These are phyloP conservation scores for Clavulina sp. DNA, from an alignment of 768 basidiomycete genomes.

Conservation along the genomic window DNA sequence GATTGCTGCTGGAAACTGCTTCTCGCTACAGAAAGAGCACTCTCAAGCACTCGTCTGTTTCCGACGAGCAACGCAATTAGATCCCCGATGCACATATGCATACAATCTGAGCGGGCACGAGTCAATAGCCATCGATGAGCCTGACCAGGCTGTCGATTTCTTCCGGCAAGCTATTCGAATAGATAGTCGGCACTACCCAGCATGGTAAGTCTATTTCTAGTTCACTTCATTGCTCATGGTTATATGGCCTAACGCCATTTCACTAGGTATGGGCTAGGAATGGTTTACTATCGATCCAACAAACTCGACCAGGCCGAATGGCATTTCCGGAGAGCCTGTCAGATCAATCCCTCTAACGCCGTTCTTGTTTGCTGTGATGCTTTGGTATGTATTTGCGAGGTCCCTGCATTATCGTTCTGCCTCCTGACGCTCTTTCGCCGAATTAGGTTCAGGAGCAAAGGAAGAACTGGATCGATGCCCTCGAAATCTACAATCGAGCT, in stretches of 20 bases:
- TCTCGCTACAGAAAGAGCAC: conserved; percentile 88
- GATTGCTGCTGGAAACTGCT: conserved; percentile 94
- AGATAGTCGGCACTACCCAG: conserved; percentile 90
- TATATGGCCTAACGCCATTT: neutral
- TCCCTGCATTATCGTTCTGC: neutral
- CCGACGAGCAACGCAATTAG: conserved; percentile 74
- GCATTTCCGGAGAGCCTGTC: conserved; percentile 81
- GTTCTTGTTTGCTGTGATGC: conserved; percentile 94
- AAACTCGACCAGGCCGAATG: conserved; percentile 89
- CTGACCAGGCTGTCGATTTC: conserved; percentile 78
- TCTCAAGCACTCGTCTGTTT: conserved; percentile 89
- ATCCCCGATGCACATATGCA: conserved; percentile 83
- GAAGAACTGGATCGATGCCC: conserved; percentile 56
- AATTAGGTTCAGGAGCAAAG: conserved; percentile 73
- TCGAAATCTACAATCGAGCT: conserved; percentile 67
- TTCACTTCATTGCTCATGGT: neutral
- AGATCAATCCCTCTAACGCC: conserved; percentile 88
- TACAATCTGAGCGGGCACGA: conserved; percentile 96
- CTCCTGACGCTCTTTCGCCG: neutral
- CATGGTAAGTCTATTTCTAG: conserved; percentile 50
- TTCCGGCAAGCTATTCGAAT: conserved; percentile 84
- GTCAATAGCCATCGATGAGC: conserved; percentile 78
- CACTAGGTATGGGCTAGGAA: conserved; percentile 91
- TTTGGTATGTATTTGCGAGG: conserved; percentile 49
- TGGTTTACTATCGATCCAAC: conserved; percentile 88